These are phyloP conservation scores for Brassica hybrid DNA, from an alignment of 441 rosid genomes.

Conservation along the genomic window DNA sequence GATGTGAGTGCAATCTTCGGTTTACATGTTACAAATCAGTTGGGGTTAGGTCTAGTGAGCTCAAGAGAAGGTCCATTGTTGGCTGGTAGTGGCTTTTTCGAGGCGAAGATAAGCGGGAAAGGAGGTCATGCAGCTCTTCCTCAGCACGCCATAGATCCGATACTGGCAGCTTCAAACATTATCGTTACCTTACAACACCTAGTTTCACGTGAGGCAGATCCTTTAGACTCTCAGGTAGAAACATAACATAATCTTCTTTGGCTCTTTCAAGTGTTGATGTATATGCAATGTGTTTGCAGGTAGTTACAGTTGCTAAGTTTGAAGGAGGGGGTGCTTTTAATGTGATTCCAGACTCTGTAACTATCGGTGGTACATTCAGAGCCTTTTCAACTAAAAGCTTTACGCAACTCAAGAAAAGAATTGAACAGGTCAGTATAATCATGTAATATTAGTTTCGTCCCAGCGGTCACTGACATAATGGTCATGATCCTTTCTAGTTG, in stretches of 20 bases:
- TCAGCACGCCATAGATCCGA: constrained; percentile 86
- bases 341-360: constrained; percentile 93
- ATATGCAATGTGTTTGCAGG: constrained; percentile 50
- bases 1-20: constrained; percentile 88
- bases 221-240: constrained; percentile 82
- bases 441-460: background rate
- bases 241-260: background rate
- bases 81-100: constrained; percentile 94
- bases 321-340: constrained; percentile 93
- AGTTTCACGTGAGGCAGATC: constrained; percentile 94
- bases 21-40: constrained; percentile 59
- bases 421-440: constrained; percentile 62
- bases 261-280: constrained; percentile 6
- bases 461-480: too few species aligned
- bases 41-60: constrained; percentile 63
- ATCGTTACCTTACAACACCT: constrained; percentile 90
- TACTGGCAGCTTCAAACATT: constrained; percentile 86
- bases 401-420: constrained; percentile 68
- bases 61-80: constrained; percentile 78
- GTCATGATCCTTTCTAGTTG: too few species aligned
- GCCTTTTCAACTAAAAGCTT: constrained; percentile 81
- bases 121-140: constrained; percentile 98
- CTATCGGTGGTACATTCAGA: constrained; percentile 90
- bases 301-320: constrained; percentile 86
- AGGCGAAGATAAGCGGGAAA: constrained; percentile 83